Conservation (phyloP, 2,329 filamentous ascomycete species). For the Dactylonectria estremocensis region DNA sequence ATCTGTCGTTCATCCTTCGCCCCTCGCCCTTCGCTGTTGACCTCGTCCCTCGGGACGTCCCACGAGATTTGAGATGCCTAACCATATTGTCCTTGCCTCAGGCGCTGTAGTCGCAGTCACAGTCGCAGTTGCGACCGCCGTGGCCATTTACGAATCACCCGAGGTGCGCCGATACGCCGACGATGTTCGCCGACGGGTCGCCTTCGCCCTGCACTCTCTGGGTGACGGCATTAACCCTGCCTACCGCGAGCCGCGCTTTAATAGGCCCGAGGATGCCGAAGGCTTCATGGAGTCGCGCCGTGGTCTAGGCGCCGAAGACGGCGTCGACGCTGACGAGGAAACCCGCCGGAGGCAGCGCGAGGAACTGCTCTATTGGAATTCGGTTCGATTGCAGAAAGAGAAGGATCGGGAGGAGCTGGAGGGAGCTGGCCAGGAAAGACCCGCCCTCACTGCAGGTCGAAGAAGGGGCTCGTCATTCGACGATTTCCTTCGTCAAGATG, state of each 20-base stretch:
- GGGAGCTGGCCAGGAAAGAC: slow-evolving; percentile 29
- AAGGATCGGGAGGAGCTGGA: slow-evolving; percentile 44
- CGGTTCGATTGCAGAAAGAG: slow-evolving; percentile 65
- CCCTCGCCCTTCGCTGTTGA: slow-evolving; percentile 2
- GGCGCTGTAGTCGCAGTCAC: slow-evolving; percentile 72
- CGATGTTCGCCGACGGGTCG: slow-evolving; percentile 73
- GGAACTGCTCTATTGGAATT: slow-evolving; percentile 78
- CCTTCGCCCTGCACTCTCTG: slow-evolving; percentile 71
- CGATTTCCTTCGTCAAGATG: slow-evolving; percentile 70
- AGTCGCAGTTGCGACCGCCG: slow-evolving; percentile 70
- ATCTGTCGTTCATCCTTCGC: not conserved
- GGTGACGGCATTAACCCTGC: slow-evolving; percentile 70
- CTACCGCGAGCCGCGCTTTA: slow-evolving; percentile 70
- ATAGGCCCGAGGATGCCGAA: slow-evolving; percentile 76
- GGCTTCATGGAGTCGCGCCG: slow-evolving; percentile 72
- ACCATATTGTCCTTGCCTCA: slow-evolving; percentile 68
- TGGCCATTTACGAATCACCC: slow-evolving; percentile 75
- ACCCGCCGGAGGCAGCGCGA: slow-evolving; percentile 73
- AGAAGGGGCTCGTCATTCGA: slow-evolving; percentile 66
- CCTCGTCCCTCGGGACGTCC: slow-evolving; percentile 8
- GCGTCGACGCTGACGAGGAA: slow-evolving; percentile 75
- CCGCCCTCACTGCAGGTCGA: slow-evolving; percentile 4
- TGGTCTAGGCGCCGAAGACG: slow-evolving; percentile 58
- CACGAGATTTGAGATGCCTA: slow-evolving; percentile 63
- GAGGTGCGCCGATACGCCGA: slow-evolving; percentile 74